phyloP scores from a whole-genome alignment of 495 filamentous ascomycete genomes.

The Xylaria curta region DNA sequence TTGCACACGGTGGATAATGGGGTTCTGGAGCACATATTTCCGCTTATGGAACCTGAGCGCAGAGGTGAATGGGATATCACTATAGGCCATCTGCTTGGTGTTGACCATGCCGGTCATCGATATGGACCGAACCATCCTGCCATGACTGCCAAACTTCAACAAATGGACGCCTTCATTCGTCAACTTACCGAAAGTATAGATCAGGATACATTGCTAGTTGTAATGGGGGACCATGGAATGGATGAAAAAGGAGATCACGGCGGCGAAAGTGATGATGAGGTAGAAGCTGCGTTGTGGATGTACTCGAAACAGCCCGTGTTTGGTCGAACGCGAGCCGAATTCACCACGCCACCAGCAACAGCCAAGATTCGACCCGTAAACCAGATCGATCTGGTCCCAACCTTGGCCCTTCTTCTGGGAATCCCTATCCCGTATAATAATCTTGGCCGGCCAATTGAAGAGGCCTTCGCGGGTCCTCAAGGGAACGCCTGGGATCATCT shows the following conservation, averaged over 20 bases:
- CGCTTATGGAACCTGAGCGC: slow-evolving; percentile 70
- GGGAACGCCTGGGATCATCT: slow-evolving; percentile 77
- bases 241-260: slow-evolving; percentile 96
- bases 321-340: slow-evolving; percentile 71
- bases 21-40: slow-evolving; percentile 90
- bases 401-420: slow-evolving; percentile 83
- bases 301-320: slow-evolving; percentile 87
- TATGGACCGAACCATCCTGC: slow-evolving; percentile 93
- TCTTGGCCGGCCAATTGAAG: slow-evolving; percentile 91
- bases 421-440: slow-evolving; percentile 97
- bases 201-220: slow-evolving; percentile 84
- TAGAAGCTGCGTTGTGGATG: slow-evolving; percentile 97
- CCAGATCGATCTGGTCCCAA: slow-evolving; percentile 96
- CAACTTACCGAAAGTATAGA: slow-evolving; percentile 75
- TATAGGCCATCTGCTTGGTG: slow-evolving; percentile 91
- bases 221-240: slow-evolving; percentile 99
- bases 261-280: slow-evolving; percentile 92
- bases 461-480: slow-evolving; percentile 78
- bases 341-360: slow-evolving; percentile 67
- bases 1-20: slow-evolving; percentile 96
- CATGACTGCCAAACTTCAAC: slow-evolving; percentile 85
- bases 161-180: slow-evolving; percentile 86
- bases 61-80: slow-evolving; percentile 84
- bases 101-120: slow-evolving; percentile 95
- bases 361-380: slow-evolving; percentile 83